Percentiles rank a stretch among this genome's conserved stretches.
Evolutionary conservation across 1,284 basidiomycete species (phyloP).

Genomic region (Ceratobasidium sp.): DNA sequence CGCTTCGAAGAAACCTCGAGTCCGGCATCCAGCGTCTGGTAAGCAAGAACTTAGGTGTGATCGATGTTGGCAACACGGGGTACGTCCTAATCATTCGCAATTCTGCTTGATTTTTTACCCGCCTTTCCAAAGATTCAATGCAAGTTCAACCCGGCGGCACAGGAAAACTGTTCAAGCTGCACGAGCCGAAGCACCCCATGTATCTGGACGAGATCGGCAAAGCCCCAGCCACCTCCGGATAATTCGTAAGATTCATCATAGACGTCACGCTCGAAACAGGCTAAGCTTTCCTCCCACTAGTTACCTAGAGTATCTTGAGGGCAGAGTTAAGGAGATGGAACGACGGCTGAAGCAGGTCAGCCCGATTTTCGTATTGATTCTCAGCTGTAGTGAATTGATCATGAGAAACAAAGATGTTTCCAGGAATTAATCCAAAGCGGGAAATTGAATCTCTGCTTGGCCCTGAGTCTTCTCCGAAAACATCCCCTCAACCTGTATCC

Average conservation of each 20-base stretch:
- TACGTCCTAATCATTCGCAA: background rate
- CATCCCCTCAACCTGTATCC: background rate
- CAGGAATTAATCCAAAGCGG: slow-evolving; percentile 11
- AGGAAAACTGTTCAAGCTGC: slow-evolving; percentile 2
- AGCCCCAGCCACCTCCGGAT: slow-evolving; percentile 12
- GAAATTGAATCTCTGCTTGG: background rate
- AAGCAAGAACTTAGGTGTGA: background rate
- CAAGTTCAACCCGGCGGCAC: background rate
- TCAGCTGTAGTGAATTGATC: background rate
- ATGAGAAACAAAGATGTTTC: slow-evolving; percentile 13
- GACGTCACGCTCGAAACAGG: background rate
- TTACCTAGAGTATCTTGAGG: slow-evolving; percentile 11
- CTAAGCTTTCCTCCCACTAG: background rate
- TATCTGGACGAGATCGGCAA: background rate
- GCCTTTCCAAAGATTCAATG: background rate
- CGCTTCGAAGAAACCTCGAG: too few species aligned
- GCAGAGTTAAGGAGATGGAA: slow-evolving; percentile 1
- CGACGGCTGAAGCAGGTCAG: background rate
- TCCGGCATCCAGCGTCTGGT: background rate
- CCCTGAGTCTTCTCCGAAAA: background rate
- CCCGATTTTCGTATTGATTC: background rate
- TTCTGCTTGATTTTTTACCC: background rate
- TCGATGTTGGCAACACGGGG: background rate
- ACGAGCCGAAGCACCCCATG: background rate
- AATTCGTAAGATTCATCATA: background rate